phyloP scores from a whole-genome alignment of 2,329 filamentous ascomycete species.

The Talaromyces sp. region DNA sequence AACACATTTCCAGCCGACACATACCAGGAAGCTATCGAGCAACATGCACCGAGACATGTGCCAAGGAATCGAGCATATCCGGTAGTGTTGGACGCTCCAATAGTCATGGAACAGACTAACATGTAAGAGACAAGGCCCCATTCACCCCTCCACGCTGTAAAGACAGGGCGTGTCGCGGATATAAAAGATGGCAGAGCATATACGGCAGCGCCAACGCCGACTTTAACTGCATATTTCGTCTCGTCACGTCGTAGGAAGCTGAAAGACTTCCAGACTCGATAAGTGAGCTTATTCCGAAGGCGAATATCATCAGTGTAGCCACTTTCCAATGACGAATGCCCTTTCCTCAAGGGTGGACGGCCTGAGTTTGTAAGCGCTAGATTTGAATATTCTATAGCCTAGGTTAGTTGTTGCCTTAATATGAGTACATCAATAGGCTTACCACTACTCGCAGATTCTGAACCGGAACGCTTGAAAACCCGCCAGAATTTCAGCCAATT shows the following conservation, averaged over 20 bases:
- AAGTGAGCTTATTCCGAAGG: constrained; percentile 38
- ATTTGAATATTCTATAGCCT: constrained; percentile 6
- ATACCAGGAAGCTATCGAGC: constrained; percentile 76
- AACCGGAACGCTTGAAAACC: constrained; percentile 23
- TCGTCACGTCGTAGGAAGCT: constrained; percentile 63
- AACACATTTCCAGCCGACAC: constrained; percentile 71
- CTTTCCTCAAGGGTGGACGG: constrained; percentile 10
- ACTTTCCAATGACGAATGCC: constrained; percentile 13
- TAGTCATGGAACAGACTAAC: constrained; percentile 97
- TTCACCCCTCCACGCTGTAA: constrained; percentile 87
- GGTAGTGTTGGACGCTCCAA: constrained; percentile 92
- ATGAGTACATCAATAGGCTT: constrained; percentile 17
- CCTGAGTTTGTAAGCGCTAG: background rate
- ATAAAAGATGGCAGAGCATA: constrained; percentile 91
- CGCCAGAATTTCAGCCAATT: constrained; percentile 83
- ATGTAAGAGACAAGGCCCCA: constrained; percentile 97
- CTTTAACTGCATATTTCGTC: constrained; percentile 81
- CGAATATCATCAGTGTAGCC: constrained; percentile 13
- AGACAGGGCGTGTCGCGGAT: constrained; percentile 71
- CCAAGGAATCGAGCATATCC: constrained; percentile 82
- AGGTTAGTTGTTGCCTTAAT: background rate
- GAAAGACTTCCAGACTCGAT: constrained; percentile 56
- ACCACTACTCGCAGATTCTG: constrained; percentile 31
- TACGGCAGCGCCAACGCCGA: constrained; percentile 82
- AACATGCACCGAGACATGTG: constrained; percentile 75